Evolutionary conservation across 1,139 yeast species (phyloP).

Genomic region (Candida buenavistaensis): DNA sequence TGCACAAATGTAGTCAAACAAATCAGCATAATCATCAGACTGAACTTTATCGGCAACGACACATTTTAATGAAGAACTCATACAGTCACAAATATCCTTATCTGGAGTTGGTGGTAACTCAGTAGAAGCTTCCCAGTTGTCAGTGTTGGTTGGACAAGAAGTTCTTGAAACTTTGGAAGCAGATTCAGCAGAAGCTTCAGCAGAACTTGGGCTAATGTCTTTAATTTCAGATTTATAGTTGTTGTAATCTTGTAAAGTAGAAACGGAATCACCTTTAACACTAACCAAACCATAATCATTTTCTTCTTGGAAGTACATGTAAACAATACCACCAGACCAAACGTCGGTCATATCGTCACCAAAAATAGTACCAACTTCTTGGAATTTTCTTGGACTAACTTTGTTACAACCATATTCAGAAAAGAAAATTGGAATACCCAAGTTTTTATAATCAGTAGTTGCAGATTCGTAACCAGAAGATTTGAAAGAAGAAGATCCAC

Average conservation of each 20-base stretch:
- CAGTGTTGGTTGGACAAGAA: conserved; percentile 53
- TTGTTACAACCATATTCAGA: conserved; percentile 93
- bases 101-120: conserved; percentile 72
- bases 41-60: conserved; percentile 47
- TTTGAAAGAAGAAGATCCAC: conserved; percentile 68
- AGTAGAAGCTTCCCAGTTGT: conserved; percentile 56
- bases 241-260: conserved; percentile 47
- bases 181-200: conserved; percentile 25
- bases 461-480: conserved; percentile 73
- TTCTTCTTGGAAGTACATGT: conserved; percentile 84
- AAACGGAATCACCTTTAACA: conserved; percentile 38
- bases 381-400: conserved; percentile 62
- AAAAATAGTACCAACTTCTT: conserved; percentile 66
- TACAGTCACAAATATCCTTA: conserved; percentile 57
- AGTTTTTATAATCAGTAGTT: conserved; percentile 67
- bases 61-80: conserved; percentile 49
- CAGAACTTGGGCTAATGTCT: conserved; percentile 47
- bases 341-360: conserved; percentile 67
- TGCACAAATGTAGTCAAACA: conserved; percentile 56
- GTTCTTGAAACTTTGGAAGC: conserved; percentile 24
- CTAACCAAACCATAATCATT: conserved; percentile 80
- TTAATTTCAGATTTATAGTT: conserved; percentile 59
- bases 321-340: conserved; percentile 92
- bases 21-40: conserved; percentile 50
- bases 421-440: conserved; percentile 81